Evolutionary conservation across 768 basidiomycete species (phyloP), one percentile per base, ranked within the genome.

Genomic region (Suillus variegatus): DNA sequence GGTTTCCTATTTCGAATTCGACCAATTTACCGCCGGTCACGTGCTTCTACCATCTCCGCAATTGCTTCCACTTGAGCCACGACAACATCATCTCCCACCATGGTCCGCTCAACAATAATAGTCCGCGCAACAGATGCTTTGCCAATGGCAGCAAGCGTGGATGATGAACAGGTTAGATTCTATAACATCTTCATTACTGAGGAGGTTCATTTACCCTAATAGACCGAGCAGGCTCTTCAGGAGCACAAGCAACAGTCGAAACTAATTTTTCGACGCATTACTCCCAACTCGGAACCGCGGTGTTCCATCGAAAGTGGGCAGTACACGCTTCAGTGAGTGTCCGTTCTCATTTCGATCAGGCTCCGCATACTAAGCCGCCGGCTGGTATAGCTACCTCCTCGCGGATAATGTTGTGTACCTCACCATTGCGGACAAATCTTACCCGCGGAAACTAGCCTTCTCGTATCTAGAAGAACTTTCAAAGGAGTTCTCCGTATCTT

Each of bases 221-320:
- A 99, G 97, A 97, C 94, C 69, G 96, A 99, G 78, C 91, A 92
- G 74, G 85, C 90, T 64, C 82, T 99, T 47, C 94, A 95, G 74
- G 97, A 99, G 79, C 95, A 98, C 83, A 99, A 99, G 76, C 97
- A 98, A 71, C 97, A 99, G 76, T 88, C 96, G 40, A 99, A 99
- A 77, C 85, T 99, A 71, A 91, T 99, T 72, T 98, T 98, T 76
- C 86, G 96, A 66, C 89, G 97, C 46, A 90, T 99, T 73, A 94
- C 93, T 35, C 88, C 94, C 54, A 95, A 98, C 77, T 90, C 93
- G 25, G 97, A 99, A 76, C 95, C 96, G 10, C 86, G 92, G 43
- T 98, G 97, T 77, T 97, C 95, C 6, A 99, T 99, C 71, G 97
- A 99, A 76, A 94, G 93, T 66, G 96, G 95, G 1, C 86, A 86